phyloP scores from a whole-genome alignment of 768 basidiomycete species.

The Termitomyces sp. region DNA sequence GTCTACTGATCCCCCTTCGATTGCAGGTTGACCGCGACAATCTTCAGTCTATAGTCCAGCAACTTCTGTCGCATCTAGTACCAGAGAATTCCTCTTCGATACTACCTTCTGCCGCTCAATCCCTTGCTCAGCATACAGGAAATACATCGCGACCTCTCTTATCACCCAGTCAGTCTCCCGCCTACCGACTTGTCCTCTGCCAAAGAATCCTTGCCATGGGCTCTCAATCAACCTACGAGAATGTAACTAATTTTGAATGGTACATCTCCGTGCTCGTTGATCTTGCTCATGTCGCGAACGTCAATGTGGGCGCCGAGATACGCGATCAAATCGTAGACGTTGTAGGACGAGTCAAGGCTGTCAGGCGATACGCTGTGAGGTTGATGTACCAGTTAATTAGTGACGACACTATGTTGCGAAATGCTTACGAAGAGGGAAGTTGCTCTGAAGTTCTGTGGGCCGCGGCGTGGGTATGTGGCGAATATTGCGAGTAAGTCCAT shows the following conservation, averaged over 20 bases:
- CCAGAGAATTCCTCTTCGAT: constrained; percentile 47
- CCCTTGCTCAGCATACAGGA: constrained; percentile 40
- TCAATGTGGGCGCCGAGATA: constrained; percentile 73
- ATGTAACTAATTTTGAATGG: constrained; percentile 95
- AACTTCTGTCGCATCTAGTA: constrained; percentile 84
- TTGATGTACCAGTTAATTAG: constrained; percentile 78
- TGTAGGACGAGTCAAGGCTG: constrained; percentile 73
- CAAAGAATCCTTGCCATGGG: constrained; percentile 85
- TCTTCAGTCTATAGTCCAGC: constrained; percentile 86
- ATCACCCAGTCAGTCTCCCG: constrained; percentile 67
- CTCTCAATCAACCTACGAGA: constrained; percentile 78
- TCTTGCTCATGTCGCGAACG: constrained; percentile 82
- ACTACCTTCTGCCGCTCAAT: constrained; percentile 60
- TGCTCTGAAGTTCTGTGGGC: constrained; percentile 90
- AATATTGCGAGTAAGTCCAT: constrained; percentile 77
- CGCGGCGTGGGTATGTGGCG: constrained; percentile 95
- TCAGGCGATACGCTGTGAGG: constrained; percentile 76
- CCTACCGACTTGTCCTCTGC: constrained; percentile 82
- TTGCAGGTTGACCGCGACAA: constrained; percentile 79
- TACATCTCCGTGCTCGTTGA: constrained; percentile 94
- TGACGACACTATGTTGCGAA: constrained; percentile 71
- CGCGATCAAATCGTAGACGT: constrained; percentile 86
- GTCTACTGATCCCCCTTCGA: background rate
- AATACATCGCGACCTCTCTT: constrained; percentile 33
- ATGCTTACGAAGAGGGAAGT: constrained; percentile 64